Evolutionary conservation across 1,284 basidiomycete species (phyloP).

Genomic region (Irpex rosettiformis): DNA sequence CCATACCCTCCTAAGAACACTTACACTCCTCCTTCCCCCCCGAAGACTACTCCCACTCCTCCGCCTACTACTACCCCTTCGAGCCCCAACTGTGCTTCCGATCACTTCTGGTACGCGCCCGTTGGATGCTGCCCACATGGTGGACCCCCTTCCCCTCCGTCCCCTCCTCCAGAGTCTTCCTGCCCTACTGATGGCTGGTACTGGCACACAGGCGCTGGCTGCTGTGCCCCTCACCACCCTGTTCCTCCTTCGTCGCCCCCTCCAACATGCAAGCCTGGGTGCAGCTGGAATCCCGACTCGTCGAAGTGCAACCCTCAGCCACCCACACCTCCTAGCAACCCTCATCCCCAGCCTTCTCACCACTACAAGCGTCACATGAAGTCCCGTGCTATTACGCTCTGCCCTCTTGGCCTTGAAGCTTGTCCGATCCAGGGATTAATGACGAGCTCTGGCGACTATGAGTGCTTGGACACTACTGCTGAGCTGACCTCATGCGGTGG

Average conservation of each 20-base stretch:
- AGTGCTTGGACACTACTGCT: conserved; percentile 55
- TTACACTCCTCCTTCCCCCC: neutral
- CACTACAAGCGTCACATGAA: conserved; percentile 36
- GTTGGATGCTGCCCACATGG: conserved; percentile 44
- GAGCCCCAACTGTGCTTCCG: neutral
- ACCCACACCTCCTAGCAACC: conserved; percentile 32
- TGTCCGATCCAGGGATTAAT: conserved; percentile 51
- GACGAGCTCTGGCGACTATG: conserved; percentile 43
- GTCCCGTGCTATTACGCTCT: conserved; percentile 40
- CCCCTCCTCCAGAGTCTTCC: conserved; percentile 46
- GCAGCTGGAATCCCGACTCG: conserved; percentile 49
- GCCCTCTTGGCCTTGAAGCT: conserved; percentile 55
- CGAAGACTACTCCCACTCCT: neutral
- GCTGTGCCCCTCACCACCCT: conserved; percentile 42
- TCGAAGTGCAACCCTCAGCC: conserved; percentile 42
- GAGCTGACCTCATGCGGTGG: conserved; percentile 74
- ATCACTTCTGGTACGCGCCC: neutral
- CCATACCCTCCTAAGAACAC: neutral
- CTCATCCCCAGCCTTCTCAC: conserved; percentile 35
- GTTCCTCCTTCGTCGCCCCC: conserved; percentile 32
- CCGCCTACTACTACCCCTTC: neutral
- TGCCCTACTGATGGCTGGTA: conserved; percentile 35
- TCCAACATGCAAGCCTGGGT: conserved; percentile 48
- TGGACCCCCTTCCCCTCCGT: conserved; percentile 36
- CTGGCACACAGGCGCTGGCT: conserved; percentile 36